Evolutionary conservation across 2,329 filamentous ascomycete genomes (phyloP).

Genomic region (Neonectria ditissima): DNA sequence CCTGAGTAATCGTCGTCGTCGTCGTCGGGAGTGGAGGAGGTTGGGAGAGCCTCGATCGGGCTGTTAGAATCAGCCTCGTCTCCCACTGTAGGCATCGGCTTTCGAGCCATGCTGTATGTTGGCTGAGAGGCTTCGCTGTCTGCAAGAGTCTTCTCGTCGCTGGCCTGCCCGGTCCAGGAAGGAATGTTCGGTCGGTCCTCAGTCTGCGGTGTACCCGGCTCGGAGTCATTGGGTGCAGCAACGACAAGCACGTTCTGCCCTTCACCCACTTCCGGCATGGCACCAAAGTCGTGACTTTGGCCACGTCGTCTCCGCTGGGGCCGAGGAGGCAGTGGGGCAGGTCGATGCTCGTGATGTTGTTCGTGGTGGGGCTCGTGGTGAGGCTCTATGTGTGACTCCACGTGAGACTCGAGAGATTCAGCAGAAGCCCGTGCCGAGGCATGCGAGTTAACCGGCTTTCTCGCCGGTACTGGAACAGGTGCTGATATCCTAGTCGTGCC

Average conservation of each 20-base stretch:
- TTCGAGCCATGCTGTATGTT: constrained; percentile 21
- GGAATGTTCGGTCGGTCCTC: constrained; percentile 47
- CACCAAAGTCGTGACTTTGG: constrained; percentile 45
- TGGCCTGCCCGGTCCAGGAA: constrained; percentile 30
- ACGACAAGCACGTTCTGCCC: constrained; percentile 72
- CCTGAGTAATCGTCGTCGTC: constrained; percentile 52
- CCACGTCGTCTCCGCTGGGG: constrained; percentile 57
- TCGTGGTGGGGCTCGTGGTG: constrained; percentile 23
- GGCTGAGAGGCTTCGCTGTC: constrained; percentile 33
- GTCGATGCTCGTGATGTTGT: constrained; percentile 13
- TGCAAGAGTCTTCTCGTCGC: constrained; percentile 30
- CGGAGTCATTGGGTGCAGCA: constrained; percentile 72
- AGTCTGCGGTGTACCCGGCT: constrained; percentile 63
- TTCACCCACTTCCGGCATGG: constrained; percentile 47
- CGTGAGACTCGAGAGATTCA: constrained; percentile 43
- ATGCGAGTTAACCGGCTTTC: constrained; percentile 70
- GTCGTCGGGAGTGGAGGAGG: constrained; percentile 31
- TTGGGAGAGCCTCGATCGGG: constrained; percentile 15
- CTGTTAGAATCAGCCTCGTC: background rate
- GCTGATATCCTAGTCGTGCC: constrained; percentile 67
- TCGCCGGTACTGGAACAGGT: constrained; percentile 68
- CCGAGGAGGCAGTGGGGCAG: constrained; percentile 24
- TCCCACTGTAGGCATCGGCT: constrained; percentile 16
- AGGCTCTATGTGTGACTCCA: constrained; percentile 39
- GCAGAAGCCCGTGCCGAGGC: constrained; percentile 30